Evolutionary conservation across 805 yeast species (phyloP).

Genomic region (Myxozyma sirexii): DNA sequence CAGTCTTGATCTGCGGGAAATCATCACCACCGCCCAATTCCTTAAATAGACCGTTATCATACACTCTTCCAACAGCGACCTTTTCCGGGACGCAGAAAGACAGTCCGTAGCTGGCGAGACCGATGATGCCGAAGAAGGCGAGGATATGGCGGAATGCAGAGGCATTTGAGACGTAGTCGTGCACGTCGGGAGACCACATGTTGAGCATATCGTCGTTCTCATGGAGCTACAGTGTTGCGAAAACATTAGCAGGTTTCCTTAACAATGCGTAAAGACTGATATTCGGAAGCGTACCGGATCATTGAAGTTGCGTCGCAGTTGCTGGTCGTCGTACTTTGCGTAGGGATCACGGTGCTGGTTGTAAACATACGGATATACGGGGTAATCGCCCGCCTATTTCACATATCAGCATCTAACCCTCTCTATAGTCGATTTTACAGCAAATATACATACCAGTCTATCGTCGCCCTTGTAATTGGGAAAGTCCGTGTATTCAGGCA

Average conservation of each 20-base stretch:
- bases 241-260: not conserved
- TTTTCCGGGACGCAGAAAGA: constrained; percentile 61
- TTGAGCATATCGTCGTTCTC: constrained; percentile 73
- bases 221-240: constrained; percentile 48
- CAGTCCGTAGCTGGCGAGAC: constrained; percentile 48
- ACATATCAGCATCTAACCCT: not conserved
- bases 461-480: constrained; percentile 16
- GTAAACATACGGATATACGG: constrained; percentile 58
- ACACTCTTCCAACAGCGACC: constrained; percentile 75
- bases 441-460: constrained; percentile 26
- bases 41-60: constrained; percentile 75
- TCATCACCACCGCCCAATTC: constrained; percentile 63
- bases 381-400: constrained; percentile 53
- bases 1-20: constrained; percentile 37
- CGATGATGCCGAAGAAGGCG: constrained; percentile 56
- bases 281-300: constrained; percentile 51
- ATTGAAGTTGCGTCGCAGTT: constrained; percentile 73
- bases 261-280: too few relatives aligned
- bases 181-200: constrained; percentile 85
- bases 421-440: not conserved
- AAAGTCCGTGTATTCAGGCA: constrained; percentile 8
- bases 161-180: constrained; percentile 58
- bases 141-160: constrained; percentile 63
- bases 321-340: constrained; percentile 74
- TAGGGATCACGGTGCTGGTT: constrained; percentile 73